A percentile compares a stretch with the other conserved stretches of the same genome.
Conservation (phyloP, 768 basidiomycete species). For the Lentinula raphanica region DNA sequence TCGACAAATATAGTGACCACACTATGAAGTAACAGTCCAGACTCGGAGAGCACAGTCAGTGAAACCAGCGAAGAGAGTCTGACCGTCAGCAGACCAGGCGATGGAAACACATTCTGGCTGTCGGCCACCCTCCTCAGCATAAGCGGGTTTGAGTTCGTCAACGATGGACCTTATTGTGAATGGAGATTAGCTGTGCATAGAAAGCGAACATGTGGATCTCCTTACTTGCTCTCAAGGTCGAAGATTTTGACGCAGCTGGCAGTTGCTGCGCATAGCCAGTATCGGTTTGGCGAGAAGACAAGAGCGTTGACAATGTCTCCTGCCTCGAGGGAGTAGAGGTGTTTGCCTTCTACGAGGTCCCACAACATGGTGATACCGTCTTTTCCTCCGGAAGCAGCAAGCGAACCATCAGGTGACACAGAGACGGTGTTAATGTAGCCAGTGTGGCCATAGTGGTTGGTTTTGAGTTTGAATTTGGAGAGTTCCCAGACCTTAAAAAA, state of each 20-base stretch:
- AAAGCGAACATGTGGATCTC: conserved; percentile 14
- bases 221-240: conserved; percentile 98
- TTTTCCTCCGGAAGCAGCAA: conserved; percentile 98
- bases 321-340: conserved; percentile 98
- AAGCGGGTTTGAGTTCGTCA: conserved; percentile 97
- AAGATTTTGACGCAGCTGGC: conserved; percentile 98
- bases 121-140: conserved; percentile 68
- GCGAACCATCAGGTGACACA: conserved; percentile 97
- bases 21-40: conserved; percentile 74
- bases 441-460: conserved; percentile 99
- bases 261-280: conserved; percentile 99
- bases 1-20: not conserved
- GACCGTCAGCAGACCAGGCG: conserved; percentile 97
- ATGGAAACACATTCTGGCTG: conserved; percentile 94
- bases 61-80: conserved; percentile 96
- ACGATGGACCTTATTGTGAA: conserved; percentile 97
- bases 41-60: conserved; percentile 92
- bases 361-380: conserved; percentile 99
- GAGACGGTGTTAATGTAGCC: conserved; percentile 99
- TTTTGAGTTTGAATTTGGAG: conserved; percentile 99
- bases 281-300: conserved; percentile 99
- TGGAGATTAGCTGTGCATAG: too few species aligned
- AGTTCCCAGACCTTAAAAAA: conserved; percentile 91
- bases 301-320: conserved; percentile 98
- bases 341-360: conserved; percentile 99